These are phyloP conservation scores for Firmiana major DNA, from an alignment of 345 rosid genomes.

Conservation along the genomic window DNA sequence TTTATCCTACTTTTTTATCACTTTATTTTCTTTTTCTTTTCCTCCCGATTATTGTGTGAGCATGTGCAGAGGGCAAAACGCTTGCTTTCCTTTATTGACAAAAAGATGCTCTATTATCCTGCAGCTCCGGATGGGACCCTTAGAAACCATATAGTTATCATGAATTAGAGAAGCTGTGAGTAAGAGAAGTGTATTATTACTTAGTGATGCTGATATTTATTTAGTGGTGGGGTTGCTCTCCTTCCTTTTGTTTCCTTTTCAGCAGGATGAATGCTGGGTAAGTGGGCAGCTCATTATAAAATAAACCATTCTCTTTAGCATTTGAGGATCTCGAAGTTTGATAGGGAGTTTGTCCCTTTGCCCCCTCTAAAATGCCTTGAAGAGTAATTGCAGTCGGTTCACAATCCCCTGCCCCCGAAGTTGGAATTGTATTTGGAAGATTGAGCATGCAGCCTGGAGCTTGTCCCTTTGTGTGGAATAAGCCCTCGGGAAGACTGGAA, in stretches of 20 bases:
- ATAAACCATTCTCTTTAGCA: neutral
- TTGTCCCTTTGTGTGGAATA: neutral
- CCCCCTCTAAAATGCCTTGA: neutral
- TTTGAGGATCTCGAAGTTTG: conserved; percentile 9
- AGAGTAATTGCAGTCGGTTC: neutral
- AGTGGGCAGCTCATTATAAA: neutral
- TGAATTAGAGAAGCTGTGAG: neutral
- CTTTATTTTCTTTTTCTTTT: conserved; percentile 55
- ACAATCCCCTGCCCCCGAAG: too few species aligned
- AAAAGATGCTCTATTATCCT: neutral
- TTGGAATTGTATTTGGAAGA: neutral
- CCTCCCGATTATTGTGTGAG: conserved; percentile 45
- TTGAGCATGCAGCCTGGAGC: too few species aligned
- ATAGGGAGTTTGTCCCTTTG: conserved; percentile 5
- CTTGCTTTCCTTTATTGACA: neutral
- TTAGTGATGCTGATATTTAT: neutral
- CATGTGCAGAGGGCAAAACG: neutral
- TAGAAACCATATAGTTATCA: neutral
- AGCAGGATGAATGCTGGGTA: neutral
- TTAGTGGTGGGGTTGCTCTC: conserved; percentile 21
- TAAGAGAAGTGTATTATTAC: neutral
- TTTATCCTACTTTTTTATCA: conserved; percentile 46
- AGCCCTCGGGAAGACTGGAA: neutral
- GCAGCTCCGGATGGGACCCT: conserved; percentile 1
- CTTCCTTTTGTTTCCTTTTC: conserved; percentile 11